Base-by-base conservation (phyloP, 2,329 filamentous ascomycete genomes). In the Purpureocillium lavendulum region DNA sequence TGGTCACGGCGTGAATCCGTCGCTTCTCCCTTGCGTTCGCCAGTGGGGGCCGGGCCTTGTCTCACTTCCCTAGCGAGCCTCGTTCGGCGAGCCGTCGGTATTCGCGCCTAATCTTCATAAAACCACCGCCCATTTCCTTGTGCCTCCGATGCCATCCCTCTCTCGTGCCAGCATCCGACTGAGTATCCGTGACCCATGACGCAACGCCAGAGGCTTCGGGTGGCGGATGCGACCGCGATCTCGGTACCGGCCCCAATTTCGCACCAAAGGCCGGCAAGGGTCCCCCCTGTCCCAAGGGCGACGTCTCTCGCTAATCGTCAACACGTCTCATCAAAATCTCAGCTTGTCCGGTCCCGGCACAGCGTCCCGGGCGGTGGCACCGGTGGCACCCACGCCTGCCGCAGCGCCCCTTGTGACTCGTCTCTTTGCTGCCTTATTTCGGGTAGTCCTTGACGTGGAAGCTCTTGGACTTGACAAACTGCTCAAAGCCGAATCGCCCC, bases 391-490 rank as follows among this genome's bases (percentile, higher is more conserved):
- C 15, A 28, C 30, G 21, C 21, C 21, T 26, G 21, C 11, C 29
- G 26, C 29, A 29, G 14, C 34, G 17, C 9, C 34, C 16, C 24
- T 17, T 18, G 26, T 15, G 18, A 11, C 7, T n/a, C 31, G 16
- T 33, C 8, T 38, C 14, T 41, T 32, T 39, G 14, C 29, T 24
- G 33, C n/a, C 30, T 51, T 68, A 78, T 64, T 80, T 80, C 33
- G 77, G 77, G 54, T 81, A 80, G 47, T 94, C 80, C 68, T 96
- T 96, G 59, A 96, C 60, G 62, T 97, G 90, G 62, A 84, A 94
- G 70, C 86, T 95, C 80, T 96, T 96, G 54, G 95, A 73, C 73
- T 92, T 94, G 57, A 94, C 83, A 58, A 96, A 97, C 58, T 94
- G 87, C 53, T 96, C 90, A 57, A 94, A 97, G 10, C 90, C 90